Evolutionary conservation across 352 stramenopile genomes (phyloP).

Genomic region (Thraustotheca clavata): DNA sequence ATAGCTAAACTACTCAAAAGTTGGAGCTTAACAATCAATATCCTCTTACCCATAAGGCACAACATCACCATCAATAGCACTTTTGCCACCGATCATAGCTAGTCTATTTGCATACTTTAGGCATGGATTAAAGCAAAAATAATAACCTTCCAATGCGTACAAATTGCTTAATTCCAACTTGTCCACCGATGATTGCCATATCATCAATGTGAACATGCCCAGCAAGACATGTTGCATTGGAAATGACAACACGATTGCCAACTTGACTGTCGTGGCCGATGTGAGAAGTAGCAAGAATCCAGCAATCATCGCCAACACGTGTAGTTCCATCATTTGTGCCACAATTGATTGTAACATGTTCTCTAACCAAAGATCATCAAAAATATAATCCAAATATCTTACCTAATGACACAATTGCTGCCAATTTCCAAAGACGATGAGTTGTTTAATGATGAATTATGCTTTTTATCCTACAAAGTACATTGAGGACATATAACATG

Average conservation of each 20-base stretch:
- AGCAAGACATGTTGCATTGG: constrained; percentile 72
- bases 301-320: constrained; percentile 62
- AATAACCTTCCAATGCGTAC: constrained; percentile 39
- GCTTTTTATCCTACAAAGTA: constrained; percentile 52
- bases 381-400: neutral
- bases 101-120: constrained; percentile 24
- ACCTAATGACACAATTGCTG: constrained; percentile 61
- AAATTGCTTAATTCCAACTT: constrained; percentile 72
- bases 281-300: constrained; percentile 62
- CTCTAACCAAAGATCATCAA: constrained; percentile 10
- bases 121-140: neutral
- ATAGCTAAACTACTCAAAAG: neutral
- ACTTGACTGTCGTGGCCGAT: constrained; percentile 62
- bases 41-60: constrained; percentile 65
- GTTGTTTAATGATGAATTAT: constrained; percentile 20
- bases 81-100: constrained; percentile 72
- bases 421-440: constrained; percentile 37
- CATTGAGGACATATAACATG: neutral
- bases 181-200: constrained; percentile 64
- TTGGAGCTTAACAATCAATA: neutral
- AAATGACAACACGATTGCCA: constrained; percentile 59
- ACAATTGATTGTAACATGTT: constrained; percentile 76
- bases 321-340: constrained; percentile 52
- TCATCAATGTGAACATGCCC: constrained; percentile 70
- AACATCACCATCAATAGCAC: constrained; percentile 73